Base-by-base conservation (phyloP, 192 early-diverging fungal species). In the Powellomyces hirtus region DNA sequence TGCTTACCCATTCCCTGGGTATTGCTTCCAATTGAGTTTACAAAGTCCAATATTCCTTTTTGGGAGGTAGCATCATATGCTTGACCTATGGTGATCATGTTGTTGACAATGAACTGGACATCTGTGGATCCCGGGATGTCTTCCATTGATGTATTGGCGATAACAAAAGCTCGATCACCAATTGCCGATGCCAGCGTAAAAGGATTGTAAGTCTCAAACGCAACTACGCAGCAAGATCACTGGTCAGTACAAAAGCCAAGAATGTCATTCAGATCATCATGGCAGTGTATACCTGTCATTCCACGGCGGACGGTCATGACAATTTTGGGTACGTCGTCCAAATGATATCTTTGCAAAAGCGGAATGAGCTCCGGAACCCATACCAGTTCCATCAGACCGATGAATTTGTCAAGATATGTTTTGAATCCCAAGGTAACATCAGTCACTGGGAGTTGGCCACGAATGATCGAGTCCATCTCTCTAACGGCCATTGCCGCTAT, bases 151-250 rank as follows among this genome's bases (percentile, higher is more conserved):
- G 53, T 34, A 31, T 34, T 34, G 29, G 31, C 31, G 29, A 56
- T 56, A 3, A 16, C 16, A 3, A 16, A 22, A 34, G 53, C 4
- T 31, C 53, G 53, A 16, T 56, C 53, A 29, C 29, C 16, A 16
- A 56, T 27, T 14, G 53, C 53, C 33, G 18, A 4, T 2, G 7
- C 53, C 24, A 56, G 29, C 27, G 53, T 29, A 16, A 56, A 56
- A 30, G 53, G 53, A 56, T 56, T 56, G 53, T 56, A 56, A 29
- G 31, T 27, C 53, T 56, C 53, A 34, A 56, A 56, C 4, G 29
- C 16, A 2, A 24, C 46, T 49, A 24, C n/a, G 3, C 2, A 24
- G n/a, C 4, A 24, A 3, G 18, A 11, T 42, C 18, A 42, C 18
- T 42, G 18, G 40, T 42, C 8, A 8, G 40, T 42, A 18, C 18